phyloP scores from a whole-genome alignment of 2,329 filamentous ascomycete species.

The Fusarium chuoi region DNA sequence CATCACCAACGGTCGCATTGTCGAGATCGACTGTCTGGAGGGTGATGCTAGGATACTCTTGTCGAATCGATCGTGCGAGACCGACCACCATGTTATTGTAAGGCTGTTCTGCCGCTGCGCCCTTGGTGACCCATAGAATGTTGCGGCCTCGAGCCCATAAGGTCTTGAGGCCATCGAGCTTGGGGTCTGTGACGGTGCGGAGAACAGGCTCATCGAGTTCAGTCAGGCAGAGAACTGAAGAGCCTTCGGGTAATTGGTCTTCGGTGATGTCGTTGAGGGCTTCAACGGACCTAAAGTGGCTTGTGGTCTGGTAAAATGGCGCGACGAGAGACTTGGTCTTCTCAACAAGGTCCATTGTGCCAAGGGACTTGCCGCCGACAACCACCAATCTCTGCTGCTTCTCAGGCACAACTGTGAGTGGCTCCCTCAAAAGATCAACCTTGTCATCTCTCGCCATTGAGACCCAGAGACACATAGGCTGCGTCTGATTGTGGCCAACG shows the following conservation, averaged over 20 bases:
- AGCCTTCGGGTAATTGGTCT: background rate
- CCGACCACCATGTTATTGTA: conserved; percentile 17
- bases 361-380: background rate
- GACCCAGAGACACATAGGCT: conserved; percentile 8
- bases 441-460: background rate
- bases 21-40: conserved; percentile 5
- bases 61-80: conserved; percentile 3
- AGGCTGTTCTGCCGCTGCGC: background rate
- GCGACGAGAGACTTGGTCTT: background rate
- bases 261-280: background rate
- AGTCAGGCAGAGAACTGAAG: background rate
- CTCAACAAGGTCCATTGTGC: background rate
- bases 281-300: background rate
- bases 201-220: conserved; percentile 5
- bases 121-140: conserved; percentile 13
- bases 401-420: background rate
- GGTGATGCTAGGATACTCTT: conserved; percentile 1
- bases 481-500: background rate
- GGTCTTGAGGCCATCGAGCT: background rate
- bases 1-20: background rate
- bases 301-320: background rate
- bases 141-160: background rate
- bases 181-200: background rate
- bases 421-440: background rate
- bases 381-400: background rate